Percentiles rank a stretch among this genome's conserved stretches.
These are phyloP conservation scores for Furcasterigmium sp. DNA, from an alignment of 2,329 filamentous ascomycete genomes.

Conservation along the genomic window DNA sequence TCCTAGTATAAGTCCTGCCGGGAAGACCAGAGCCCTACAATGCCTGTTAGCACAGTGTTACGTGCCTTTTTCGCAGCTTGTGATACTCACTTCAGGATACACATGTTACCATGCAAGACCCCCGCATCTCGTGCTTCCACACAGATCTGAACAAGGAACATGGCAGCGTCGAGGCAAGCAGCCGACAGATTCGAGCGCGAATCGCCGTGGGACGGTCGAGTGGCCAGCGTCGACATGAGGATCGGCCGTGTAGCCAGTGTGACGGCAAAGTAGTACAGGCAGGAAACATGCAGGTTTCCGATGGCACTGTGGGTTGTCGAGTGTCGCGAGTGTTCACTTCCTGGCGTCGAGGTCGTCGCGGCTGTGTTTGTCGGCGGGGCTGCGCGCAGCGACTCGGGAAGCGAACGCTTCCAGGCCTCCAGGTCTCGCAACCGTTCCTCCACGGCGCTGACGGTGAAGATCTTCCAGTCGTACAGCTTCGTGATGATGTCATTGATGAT, in stretches of 20 bases:
- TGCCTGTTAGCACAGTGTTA: neutral
- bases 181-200: conserved; percentile 36
- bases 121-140: conserved; percentile 37
- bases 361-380: conserved; percentile 28
- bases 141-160: conserved; percentile 50
- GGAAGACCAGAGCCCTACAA: conserved; percentile 47
- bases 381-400: conserved; percentile 28
- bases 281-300: conserved; percentile 49
- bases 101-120: conserved; percentile 48
- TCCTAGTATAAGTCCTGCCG: conserved; percentile 51
- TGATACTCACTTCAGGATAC: conserved; percentile 47
- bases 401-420: conserved; percentile 36
- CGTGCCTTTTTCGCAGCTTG: neutral
- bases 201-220: conserved; percentile 23
- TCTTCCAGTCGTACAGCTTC: conserved; percentile 35
- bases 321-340: neutral
- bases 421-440: conserved; percentile 35
- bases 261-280: conserved; percentile 54
- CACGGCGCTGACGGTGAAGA: conserved; percentile 23
- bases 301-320: conserved; percentile 25
- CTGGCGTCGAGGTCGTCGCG: conserved; percentile 17
- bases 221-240: conserved; percentile 42
- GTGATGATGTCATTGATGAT: conserved; percentile 39
- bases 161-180: conserved; percentile 50
- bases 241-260: conserved; percentile 47